phyloP scores from a whole-genome alignment of 805 yeast species.

The Yamadazyma tumulicola region DNA sequence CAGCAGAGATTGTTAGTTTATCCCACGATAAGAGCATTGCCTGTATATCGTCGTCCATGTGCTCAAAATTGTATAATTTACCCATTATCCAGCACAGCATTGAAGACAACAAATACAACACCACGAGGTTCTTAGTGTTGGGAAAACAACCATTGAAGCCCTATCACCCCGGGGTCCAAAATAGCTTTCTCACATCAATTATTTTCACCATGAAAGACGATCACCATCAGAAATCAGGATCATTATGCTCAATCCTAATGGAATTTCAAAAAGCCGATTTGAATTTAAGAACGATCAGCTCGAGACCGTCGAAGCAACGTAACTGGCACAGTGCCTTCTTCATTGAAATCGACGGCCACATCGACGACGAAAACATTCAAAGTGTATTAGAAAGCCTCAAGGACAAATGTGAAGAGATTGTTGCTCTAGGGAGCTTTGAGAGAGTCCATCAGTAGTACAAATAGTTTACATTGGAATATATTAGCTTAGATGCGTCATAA shows the following conservation, averaged over 20 bases:
- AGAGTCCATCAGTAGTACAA: no score
- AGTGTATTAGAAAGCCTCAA: constrained; percentile 42
- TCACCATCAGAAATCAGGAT: constrained; percentile 62
- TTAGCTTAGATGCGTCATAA: no score
- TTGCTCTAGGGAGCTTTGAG: constrained; percentile 57
- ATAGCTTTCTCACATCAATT: constrained; percentile 44
- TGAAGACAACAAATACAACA: constrained; percentile 72
- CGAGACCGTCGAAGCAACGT: constrained; percentile 66
- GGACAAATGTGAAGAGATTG: constrained; percentile 45
- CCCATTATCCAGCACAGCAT: constrained; percentile 54
- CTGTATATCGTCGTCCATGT: constrained; percentile 71
- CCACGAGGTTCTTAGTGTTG: constrained; percentile 79
- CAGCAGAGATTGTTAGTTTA: constrained; percentile 61
- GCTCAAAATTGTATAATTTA: constrained; percentile 57
- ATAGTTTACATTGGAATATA: no score
- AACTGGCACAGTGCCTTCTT: constrained; percentile 85
- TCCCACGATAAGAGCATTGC: constrained; percentile 44
- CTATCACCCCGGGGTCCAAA: constrained; percentile 5
- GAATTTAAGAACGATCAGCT: constrained; percentile 67
- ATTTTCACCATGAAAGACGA: constrained; percentile 63
- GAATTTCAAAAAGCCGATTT: constrained; percentile 53
- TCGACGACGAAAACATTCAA: constrained; percentile 21
- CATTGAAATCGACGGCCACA: constrained; percentile 58
- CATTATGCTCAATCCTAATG: constrained; percentile 62
- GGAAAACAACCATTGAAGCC: constrained; percentile 24